Conservation (phyloP, 495 filamentous ascomycete genomes). For the Aspergillus haitiensis region DNA sequence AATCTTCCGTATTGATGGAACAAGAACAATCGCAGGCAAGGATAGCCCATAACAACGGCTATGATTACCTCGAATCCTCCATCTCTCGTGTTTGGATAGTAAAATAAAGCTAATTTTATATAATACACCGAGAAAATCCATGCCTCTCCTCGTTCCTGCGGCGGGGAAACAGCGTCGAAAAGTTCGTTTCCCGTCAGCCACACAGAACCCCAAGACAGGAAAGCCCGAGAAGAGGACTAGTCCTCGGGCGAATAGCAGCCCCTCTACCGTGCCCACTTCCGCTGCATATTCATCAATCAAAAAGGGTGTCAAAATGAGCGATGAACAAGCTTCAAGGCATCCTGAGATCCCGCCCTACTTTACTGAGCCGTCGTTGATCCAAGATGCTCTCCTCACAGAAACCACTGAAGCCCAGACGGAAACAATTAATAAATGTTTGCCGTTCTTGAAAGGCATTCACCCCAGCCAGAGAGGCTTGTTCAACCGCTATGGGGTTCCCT, state of each 20-base stretch:
- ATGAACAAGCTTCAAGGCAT: constrained; percentile 25
- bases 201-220: constrained; percentile 18
- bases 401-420: constrained; percentile 67
- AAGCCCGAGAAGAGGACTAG: constrained; percentile 15
- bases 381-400: constrained; percentile 66
- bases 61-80: constrained; percentile 2
- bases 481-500: constrained; percentile 72
- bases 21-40: constrained; percentile 17
- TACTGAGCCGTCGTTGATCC: constrained; percentile 59
- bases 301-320: constrained; percentile 18
- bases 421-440: constrained; percentile 66
- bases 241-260: constrained; percentile 6
- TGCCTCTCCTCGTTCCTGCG: constrained; percentile 36
- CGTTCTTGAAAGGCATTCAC: constrained; percentile 56
- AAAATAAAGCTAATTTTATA: constrained; percentile 11
- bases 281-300: constrained; percentile 19
- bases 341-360: constrained; percentile 64
- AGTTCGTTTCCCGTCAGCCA: constrained; percentile 40
- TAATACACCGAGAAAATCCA: constrained; percentile 21
- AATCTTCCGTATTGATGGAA: constrained; percentile 4
- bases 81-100: constrained; percentile 3
- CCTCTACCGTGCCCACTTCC: constrained; percentile 17
- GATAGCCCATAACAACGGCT: constrained; percentile 1
- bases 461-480: constrained; percentile 45
- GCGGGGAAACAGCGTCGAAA: constrained; percentile 40